These are phyloP conservation scores for Arthroderma sp. DNA, from an alignment of 2,329 filamentous ascomycete genomes.

Conservation along the genomic window DNA sequence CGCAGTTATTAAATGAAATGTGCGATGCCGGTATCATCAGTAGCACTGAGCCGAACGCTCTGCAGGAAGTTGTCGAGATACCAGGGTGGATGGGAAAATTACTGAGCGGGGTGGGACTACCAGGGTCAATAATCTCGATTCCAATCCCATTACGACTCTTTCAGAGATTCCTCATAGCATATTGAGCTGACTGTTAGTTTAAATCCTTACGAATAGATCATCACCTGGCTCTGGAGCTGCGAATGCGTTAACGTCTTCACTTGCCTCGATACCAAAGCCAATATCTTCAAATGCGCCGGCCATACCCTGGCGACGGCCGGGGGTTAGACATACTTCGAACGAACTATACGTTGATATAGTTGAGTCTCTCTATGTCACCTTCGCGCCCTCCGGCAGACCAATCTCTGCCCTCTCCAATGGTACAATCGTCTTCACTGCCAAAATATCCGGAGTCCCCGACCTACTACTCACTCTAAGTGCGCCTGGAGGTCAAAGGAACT, in stretches of 20 bases:
- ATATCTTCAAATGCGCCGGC: constrained; percentile 29
- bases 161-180: neutral
- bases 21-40: constrained; percentile 83
- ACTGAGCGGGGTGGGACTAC: constrained; percentile 72
- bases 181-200: neutral
- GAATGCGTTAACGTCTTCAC: constrained; percentile 28
- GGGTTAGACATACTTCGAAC: constrained; percentile 91
- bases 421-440: constrained; percentile 86
- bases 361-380: constrained; percentile 73
- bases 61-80: constrained; percentile 83
- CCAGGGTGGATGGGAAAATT: constrained; percentile 83
- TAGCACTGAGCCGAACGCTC: constrained; percentile 84
- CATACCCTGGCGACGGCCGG: constrained; percentile 80
- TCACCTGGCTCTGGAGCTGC: constrained; percentile 29
- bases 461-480: constrained; percentile 68
- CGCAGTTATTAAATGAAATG: constrained; percentile 88
- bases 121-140: constrained; percentile 41
- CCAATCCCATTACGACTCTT: neutral
- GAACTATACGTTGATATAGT: constrained; percentile 94
- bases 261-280: constrained; percentile 18
- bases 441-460: constrained; percentile 89
- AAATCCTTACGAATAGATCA: constrained; percentile 17
- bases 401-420: constrained; percentile 80
- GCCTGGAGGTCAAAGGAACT: constrained; percentile 64
- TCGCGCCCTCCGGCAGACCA: constrained; percentile 80